Percentiles rank a stretch among this genome's conserved stretches.
phyloP scores from a whole-genome alignment of 108 stramenopile species.

The Epipyxis sp. region DNA sequence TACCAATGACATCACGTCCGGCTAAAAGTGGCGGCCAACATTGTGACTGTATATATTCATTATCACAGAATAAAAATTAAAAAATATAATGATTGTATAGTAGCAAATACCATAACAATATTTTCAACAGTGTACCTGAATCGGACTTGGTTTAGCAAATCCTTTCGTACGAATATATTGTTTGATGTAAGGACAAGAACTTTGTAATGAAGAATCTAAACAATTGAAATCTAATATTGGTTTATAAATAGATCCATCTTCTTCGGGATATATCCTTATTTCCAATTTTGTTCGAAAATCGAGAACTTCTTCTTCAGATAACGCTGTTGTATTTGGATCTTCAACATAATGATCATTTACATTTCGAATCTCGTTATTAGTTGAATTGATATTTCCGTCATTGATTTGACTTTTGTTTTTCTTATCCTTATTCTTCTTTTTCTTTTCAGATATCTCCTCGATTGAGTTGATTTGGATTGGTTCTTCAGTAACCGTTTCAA shows the following conservation, averaged over 20 bases:
- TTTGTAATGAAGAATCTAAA: background rate
- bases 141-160: slow-evolving; percentile 47
- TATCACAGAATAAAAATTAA: background rate
- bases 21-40: slow-evolving; percentile 76
- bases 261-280: background rate
- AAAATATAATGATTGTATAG: background rate
- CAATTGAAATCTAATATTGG: background rate
- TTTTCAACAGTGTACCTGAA: slow-evolving; percentile 40
- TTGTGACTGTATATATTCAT: slow-evolving; percentile 49
- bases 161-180: slow-evolving; percentile 21
- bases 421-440: slow-evolving; percentile 20
- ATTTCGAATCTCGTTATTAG: background rate
- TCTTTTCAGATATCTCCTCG: background rate
- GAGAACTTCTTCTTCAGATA: background rate
- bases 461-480: background rate
- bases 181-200: background rate
- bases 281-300: background rate
- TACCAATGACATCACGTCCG: slow-evolving; percentile 78
- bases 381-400: background rate
- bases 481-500: background rate
- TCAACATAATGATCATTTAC: background rate
- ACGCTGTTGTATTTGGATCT: background rate
- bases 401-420: background rate
- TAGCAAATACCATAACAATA: background rate
- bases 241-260: background rate